A percentile compares a stretch with the other conserved stretches of the same genome.
These are phyloP conservation scores for Umbelopsis sp. DNA, from an alignment of 192 early-diverging fungal species.

Conservation along the genomic window DNA sequence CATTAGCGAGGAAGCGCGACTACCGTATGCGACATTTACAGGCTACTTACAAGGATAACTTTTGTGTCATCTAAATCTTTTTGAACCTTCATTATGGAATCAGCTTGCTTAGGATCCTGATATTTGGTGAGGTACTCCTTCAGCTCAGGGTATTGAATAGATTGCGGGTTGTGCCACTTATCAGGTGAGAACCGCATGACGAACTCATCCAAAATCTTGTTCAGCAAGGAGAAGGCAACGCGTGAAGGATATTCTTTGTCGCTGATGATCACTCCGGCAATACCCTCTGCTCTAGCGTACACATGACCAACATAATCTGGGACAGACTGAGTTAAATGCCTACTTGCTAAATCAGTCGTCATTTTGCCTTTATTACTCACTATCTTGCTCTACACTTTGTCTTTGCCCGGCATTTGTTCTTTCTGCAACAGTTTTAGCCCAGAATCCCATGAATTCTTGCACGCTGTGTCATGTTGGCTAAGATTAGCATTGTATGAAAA, in stretches of 20 bases:
- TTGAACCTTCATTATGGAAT: slow-evolving; percentile 93
- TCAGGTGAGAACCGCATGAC: slow-evolving; percentile 56
- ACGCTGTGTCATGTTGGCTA: slow-evolving; percentile 50
- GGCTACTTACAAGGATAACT: slow-evolving; percentile 71
- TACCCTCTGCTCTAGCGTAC: slow-evolving; percentile 70
- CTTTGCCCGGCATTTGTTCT: slow-evolving; percentile 79
- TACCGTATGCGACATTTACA: neutral
- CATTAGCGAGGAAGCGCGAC: neutral
- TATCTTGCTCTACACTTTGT: slow-evolving; percentile 77
- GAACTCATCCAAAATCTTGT: slow-evolving; percentile 90
- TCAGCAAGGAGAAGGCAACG: slow-evolving; percentile 83
- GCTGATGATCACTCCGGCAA: slow-evolving; percentile 77
- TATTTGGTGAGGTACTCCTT: slow-evolving; percentile 72
- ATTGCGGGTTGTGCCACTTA: slow-evolving; percentile 44
- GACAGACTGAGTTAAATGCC: slow-evolving; percentile 7
- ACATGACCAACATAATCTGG: slow-evolving; percentile 83
- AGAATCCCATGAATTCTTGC: slow-evolving; percentile 88
- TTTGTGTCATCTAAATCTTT: slow-evolving; percentile 97
- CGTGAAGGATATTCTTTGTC: slow-evolving; percentile 90
- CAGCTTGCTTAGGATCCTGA: slow-evolving; percentile 91
- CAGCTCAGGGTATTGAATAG: slow-evolving; percentile 68
- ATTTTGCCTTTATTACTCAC: slow-evolving; percentile 44
- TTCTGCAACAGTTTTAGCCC: slow-evolving; percentile 82
- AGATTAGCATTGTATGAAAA: neutral
- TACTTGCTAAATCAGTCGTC: neutral